Evolutionary conservation across 2,329 filamentous ascomycete genomes (phyloP).

Genomic region (Paracoccidioides lutzii): DNA sequence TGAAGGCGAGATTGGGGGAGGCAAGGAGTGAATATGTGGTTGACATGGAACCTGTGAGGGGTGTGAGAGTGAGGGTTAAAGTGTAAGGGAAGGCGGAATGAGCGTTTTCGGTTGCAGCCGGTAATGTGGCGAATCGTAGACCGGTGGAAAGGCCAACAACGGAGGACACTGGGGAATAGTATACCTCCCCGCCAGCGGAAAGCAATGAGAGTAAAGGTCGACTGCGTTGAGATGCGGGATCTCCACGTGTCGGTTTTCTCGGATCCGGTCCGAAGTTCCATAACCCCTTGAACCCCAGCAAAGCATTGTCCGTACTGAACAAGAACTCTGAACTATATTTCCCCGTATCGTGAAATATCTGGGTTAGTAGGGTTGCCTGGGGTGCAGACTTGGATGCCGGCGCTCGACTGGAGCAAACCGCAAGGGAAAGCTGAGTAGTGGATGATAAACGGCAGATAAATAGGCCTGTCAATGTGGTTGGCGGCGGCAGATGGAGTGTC

Average conservation of each 20-base stretch:
- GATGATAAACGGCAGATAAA: slow-evolving; percentile 68
- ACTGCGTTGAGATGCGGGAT: slow-evolving; percentile 15
- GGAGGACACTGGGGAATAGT: slow-evolving; percentile 92
- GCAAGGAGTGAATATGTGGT: slow-evolving; percentile 87
- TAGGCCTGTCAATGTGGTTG: slow-evolving; percentile 73
- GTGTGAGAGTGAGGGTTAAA: slow-evolving; percentile 84
- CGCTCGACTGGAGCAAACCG: slow-evolving; percentile 34
- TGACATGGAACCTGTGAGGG: slow-evolving; percentile 84
- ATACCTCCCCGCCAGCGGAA: slow-evolving; percentile 82
- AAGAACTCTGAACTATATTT: slow-evolving; percentile 83
- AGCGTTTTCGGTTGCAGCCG: slow-evolving; percentile 38
- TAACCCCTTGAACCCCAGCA: slow-evolving; percentile 74
- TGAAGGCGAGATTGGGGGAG: slow-evolving; percentile 67
- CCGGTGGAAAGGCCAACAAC: slow-evolving; percentile 84
- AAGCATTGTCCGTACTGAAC: slow-evolving; percentile 79
- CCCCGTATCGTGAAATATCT: slow-evolving; percentile 58
- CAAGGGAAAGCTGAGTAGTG: slow-evolving; percentile 65
- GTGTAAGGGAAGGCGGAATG: slow-evolving; percentile 76
- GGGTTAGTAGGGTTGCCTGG: slow-evolving; percentile 33
- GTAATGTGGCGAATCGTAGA: slow-evolving; percentile 72
- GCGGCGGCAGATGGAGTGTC: slow-evolving; percentile 44
- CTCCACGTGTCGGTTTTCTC: slow-evolving; percentile 11
- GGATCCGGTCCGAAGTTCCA: slow-evolving; percentile 82
- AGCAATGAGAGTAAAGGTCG: slow-evolving; percentile 64
- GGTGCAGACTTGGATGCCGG: slow-evolving; percentile 32